These are phyloP conservation scores for Diddensiella caesifluorescens DNA, from an alignment of 805 yeast genomes.

Conservation along the genomic window DNA sequence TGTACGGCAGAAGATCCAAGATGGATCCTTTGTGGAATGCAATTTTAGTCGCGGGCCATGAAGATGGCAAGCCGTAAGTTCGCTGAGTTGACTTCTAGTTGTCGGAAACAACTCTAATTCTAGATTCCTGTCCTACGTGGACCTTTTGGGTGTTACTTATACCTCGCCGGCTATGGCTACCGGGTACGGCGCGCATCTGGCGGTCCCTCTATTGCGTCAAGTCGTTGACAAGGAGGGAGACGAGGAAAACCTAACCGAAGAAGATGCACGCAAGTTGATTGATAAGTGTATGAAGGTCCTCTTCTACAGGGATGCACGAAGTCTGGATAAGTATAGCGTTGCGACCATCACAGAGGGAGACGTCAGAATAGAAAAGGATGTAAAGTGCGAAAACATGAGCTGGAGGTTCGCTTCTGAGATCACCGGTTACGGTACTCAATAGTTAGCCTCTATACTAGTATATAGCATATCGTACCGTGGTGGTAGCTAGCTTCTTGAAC, in stretches of 20 bases:
- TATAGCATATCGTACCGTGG: too few relatives aligned
- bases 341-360: constrained; percentile 65
- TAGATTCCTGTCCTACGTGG: constrained; percentile 74
- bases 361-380: constrained; percentile 58
- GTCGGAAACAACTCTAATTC: not conserved
- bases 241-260: constrained; percentile 60
- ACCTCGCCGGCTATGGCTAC: constrained; percentile 87
- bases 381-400: constrained; percentile 67
- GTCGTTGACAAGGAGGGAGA: constrained; percentile 76
- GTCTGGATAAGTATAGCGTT: constrained; percentile 76
- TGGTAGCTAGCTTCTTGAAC: too few relatives aligned
- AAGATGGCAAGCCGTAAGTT: constrained; percentile 48
- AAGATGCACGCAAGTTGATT: constrained; percentile 70
- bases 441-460: too few relatives aligned
- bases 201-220: constrained; percentile 84
- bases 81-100: not conserved
- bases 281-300: constrained; percentile 88
- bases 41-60: constrained; percentile 81
- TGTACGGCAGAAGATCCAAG: constrained; percentile 84
- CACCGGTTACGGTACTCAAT: constrained; percentile 82
- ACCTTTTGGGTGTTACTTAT: constrained; percentile 86
- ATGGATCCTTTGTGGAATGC: constrained; percentile 98
- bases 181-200: constrained; percentile 94
- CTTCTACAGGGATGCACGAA: constrained; percentile 94
- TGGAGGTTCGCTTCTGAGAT: constrained; percentile 90